Evolutionary conservation across 768 basidiomycete genomes (phyloP).

Genomic region (Postia placenta): DNA sequence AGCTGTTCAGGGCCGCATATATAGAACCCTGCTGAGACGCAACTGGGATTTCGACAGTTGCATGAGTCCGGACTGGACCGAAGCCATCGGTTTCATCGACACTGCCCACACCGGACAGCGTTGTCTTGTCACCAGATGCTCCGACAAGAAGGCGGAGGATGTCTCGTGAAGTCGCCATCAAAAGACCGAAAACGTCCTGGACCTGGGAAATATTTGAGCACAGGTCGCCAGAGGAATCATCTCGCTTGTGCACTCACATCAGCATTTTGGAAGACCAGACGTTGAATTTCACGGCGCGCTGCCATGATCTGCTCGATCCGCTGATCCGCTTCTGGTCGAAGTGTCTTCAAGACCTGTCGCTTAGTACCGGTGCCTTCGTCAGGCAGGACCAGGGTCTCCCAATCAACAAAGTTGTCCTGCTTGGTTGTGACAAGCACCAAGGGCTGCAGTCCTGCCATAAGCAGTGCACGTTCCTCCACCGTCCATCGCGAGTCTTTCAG

Average conservation of each 20-base stretch:
- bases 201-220: conserved; percentile 32
- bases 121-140: conserved; percentile 16
- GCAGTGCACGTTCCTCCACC: conserved; percentile 52
- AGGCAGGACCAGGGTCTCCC: conserved; percentile 45
- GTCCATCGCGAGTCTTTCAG: conserved; percentile 46
- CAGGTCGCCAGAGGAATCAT: not conserved
- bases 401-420: conserved; percentile 20
- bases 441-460: conserved; percentile 63
- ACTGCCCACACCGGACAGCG: conserved; percentile 23
- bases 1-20: conserved; percentile 12
- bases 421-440: conserved; percentile 40
- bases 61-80: conserved; percentile 40
- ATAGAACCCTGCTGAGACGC: not conserved
- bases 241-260: conserved; percentile 50
- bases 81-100: conserved; percentile 52
- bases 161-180: conserved; percentile 27
- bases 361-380: conserved; percentile 55
- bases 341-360: conserved; percentile 38
- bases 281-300: conserved; percentile 40
- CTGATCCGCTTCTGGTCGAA: conserved; percentile 19
- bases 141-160: conserved; percentile 35
- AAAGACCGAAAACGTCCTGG: conserved; percentile 31
- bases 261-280: conserved; percentile 56
- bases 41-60: not conserved
- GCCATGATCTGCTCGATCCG: conserved; percentile 9